These are phyloP conservation scores for Kwoniella botswanensis DNA, from an alignment of 768 basidiomycete species.

Conservation along the genomic window DNA sequence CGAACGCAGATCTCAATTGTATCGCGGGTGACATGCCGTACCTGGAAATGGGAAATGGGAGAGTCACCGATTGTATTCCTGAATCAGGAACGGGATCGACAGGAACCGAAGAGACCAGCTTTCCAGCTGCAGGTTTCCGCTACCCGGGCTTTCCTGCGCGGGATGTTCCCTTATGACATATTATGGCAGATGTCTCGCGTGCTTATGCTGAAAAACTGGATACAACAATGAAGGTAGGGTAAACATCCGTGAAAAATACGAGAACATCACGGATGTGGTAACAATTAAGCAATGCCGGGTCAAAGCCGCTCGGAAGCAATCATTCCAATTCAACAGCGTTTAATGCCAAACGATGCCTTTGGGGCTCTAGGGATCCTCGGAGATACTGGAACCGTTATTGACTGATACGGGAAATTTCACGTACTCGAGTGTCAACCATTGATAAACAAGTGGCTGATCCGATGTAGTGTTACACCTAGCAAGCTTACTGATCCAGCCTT, in stretches of 20 bases:
- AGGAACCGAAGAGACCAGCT: neutral
- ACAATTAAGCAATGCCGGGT: neutral
- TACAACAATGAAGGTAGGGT: neutral
- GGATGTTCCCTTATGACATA: neutral
- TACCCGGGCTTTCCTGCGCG: neutral
- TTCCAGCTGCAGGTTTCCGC: neutral
- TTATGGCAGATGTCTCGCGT: conserved; percentile 8
- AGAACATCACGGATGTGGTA: neutral
- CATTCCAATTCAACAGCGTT: neutral
- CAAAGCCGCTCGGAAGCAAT: conserved; percentile 8
- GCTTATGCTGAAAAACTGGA: neutral
- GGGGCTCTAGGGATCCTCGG: too few relatives aligned
- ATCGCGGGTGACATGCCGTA: neutral
- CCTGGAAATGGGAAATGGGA: neutral
- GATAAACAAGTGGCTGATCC: neutral
- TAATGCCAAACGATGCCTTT: too few relatives aligned
- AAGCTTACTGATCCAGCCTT: neutral
- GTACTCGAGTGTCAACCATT: too few relatives aligned
- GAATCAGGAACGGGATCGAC: conserved; percentile 8
- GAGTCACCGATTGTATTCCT: neutral
- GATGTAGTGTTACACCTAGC: neutral
- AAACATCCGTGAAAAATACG: neutral
- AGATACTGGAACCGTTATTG: too few relatives aligned
- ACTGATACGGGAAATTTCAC: too few relatives aligned
- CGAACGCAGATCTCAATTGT: conserved; percentile 1